Percentiles rank a stretch among this genome's conserved stretches.
Evolutionary conservation across 306 rosid species (phyloP).

Genomic region (Casuarina equisetifolia): DNA sequence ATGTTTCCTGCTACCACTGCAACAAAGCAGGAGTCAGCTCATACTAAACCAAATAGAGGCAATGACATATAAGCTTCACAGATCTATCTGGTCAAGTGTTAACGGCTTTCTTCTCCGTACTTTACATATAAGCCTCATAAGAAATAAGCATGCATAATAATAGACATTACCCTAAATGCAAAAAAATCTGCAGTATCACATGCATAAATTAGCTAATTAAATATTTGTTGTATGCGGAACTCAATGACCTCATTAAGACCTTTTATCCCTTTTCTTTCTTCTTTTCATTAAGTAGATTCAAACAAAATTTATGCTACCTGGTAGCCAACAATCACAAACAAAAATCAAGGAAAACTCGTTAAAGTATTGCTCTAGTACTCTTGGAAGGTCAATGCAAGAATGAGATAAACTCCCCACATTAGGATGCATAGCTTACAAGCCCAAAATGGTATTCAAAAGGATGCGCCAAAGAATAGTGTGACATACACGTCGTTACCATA

Average conservation of each 20-base stretch:
- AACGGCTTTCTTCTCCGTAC: neutral
- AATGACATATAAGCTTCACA: neutral
- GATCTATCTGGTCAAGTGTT: neutral
- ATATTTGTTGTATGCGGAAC: neutral
- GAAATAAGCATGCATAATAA: neutral
- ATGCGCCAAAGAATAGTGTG: neutral
- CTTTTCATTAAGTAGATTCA: neutral
- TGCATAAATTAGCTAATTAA: neutral
- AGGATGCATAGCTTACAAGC: neutral
- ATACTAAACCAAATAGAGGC: neutral
- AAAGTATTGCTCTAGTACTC: neutral
- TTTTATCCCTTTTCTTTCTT: neutral
- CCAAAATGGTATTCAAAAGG: neutral
- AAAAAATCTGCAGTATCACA: neutral
- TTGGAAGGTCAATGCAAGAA: neutral
- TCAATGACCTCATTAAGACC: neutral
- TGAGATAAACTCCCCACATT: neutral
- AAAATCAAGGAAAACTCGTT: neutral
- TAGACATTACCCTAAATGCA: neutral
- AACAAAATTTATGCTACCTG: neutral
- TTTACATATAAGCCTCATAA: too few relatives aligned
- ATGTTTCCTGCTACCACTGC: constrained; percentile 33
- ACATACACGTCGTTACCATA: too few relatives aligned
- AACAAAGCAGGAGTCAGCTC: constrained; percentile 16
- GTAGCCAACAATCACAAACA: neutral